phyloP scores from a whole-genome alignment of 257 asterid species.

The Forsythia viridissima region DNA sequence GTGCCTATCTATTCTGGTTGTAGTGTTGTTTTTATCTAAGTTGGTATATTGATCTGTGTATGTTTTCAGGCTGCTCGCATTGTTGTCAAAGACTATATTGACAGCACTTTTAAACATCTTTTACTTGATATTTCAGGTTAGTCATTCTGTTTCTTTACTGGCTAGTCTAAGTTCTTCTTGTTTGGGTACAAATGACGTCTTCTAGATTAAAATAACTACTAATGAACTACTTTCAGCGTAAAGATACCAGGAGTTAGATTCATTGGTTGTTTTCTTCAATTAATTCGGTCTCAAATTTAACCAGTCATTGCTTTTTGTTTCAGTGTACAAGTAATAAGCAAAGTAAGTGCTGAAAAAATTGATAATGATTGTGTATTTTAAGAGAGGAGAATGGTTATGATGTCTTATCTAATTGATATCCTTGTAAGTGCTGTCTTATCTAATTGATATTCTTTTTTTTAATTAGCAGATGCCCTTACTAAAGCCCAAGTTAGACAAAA shows the following conservation, averaged over 20 bases:
- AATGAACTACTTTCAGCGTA: background rate
- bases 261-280: background rate
- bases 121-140: conserved; percentile 73
- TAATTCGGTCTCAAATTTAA: background rate
- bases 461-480: conserved; percentile 58
- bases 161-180: conserved; percentile 7
- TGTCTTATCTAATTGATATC: conserved; percentile 13
- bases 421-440: background rate
- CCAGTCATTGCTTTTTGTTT: background rate
- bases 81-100: conserved; percentile 68
- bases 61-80: conserved; percentile 67
- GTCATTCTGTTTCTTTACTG: conserved; percentile 23
- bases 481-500: conserved; percentile 53
- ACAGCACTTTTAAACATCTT: conserved; percentile 63
- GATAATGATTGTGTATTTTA: background rate
- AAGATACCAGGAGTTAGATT: background rate
- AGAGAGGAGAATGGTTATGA: background rate
- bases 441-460: conserved; percentile 24
- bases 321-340: background rate
- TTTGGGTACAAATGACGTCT: background rate
- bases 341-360: background rate
- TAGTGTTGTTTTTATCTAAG: conserved; percentile 9
- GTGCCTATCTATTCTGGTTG: conserved; percentile 23
- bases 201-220: background rate
- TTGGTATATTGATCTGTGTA: conserved; percentile 20